Evolutionary conservation across 2,329 filamentous ascomycete species (phyloP).

Genomic region (Didymella segeticola): DNA sequence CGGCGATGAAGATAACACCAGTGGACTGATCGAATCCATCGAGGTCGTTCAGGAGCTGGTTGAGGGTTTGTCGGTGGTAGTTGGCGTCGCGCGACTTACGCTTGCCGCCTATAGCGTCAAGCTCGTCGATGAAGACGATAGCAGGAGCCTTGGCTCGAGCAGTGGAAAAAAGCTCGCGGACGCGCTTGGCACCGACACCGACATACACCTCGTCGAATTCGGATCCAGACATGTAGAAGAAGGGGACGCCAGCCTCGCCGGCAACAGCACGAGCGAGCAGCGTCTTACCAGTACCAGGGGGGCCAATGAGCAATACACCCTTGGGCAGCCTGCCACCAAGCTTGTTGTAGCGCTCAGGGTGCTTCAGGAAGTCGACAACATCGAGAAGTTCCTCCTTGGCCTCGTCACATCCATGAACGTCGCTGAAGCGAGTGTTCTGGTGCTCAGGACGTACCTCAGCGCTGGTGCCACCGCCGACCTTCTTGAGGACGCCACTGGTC

Average conservation of each 20-base stretch:
- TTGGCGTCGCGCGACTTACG: constrained; percentile 91
- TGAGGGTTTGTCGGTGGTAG: constrained; percentile 96
- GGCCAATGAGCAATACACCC: constrained; percentile 91
- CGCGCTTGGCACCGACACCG: constrained; percentile 93
- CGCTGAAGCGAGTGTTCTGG: constrained; percentile 87
- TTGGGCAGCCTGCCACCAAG: constrained; percentile 97
- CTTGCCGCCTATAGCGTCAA: constrained; percentile 93
- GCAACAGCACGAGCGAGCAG: constrained; percentile 93
- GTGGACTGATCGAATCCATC: constrained; percentile 96
- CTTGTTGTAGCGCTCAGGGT: constrained; percentile 90
- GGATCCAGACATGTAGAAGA: constrained; percentile 99
- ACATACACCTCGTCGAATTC: constrained; percentile 99
- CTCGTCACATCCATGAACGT: constrained; percentile 97
- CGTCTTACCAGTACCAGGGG: constrained; percentile 97
- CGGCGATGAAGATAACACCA: constrained; percentile 93
- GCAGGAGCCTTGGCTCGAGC: constrained; percentile 86
- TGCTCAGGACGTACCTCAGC: constrained; percentile 92
- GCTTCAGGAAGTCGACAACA: constrained; percentile 93
- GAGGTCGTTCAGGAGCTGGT: constrained; percentile 94
- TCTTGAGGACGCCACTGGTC: constrained; percentile 78
- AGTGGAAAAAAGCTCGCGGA: constrained; percentile 86
- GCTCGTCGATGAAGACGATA: constrained; percentile 94
- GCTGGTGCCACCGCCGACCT: constrained; percentile 72
- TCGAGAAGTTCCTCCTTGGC: constrained; percentile 98
- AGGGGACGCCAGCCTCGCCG: constrained; percentile 94